Base-by-base conservation (phyloP, 140 eudicot species). In the Ambrosia hybrid region DNA sequence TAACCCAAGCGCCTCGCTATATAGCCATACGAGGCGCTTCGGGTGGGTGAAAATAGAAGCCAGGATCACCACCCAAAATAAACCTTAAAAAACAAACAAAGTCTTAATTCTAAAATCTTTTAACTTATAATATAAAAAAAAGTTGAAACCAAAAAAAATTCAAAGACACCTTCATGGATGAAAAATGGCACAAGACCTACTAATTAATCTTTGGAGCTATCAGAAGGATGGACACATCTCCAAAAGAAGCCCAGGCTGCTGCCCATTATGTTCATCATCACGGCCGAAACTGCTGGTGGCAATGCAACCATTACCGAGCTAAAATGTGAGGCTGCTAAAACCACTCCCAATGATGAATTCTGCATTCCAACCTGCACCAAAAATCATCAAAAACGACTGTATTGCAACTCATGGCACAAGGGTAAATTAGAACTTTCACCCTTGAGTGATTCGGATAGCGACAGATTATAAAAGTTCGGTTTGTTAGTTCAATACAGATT, bases 251-350 rank as follows among this genome's bases (percentile, higher is more conserved):
- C 96, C 68, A 92, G 79, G 52, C 90, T 83, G 71, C 98, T 89
- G 43, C 98, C 98, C 98, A 92, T 92, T 5, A 87, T 80, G 43
- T 92, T 92, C 98, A 89, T 92, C 51, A 92, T 57, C 65, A 92
- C 92, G 30, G 95, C 98, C 33, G 98, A 92, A 70, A 89, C 78
- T 7, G 98, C 96, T 0, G 96, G 72, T 0, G 98, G 90, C 65
- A 92, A 77, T 26, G 95, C 98, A 67, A 89, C 95, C 92, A 85
- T 78, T 2, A 76, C 67, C 6, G 98, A 89, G 68, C 78, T 74
- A 83, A 92, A 92, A 79, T 89, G 96, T 12, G 96, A 71, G 5
- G 95, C 77, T 1, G 98, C 98, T 74, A 92, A 82, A 68, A 92
- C 98, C 73, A 92, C 96, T 38, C 96, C 98, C 75, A 92, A 63